Conservation (phyloP, 495 filamentous ascomycete genomes). For the Acidomyces sp. region DNA sequence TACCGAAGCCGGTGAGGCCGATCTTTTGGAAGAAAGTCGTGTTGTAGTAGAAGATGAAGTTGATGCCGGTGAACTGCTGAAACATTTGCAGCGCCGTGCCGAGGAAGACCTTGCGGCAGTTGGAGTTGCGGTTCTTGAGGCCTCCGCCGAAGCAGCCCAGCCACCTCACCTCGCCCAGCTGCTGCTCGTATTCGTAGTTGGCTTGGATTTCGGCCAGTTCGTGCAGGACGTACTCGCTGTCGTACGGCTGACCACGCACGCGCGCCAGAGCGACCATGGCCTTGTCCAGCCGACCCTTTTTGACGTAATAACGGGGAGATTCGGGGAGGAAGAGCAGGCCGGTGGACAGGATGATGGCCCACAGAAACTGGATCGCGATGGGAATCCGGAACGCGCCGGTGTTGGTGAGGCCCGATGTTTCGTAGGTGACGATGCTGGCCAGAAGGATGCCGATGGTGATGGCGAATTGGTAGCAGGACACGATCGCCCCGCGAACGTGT, state of each 20-base stretch:
- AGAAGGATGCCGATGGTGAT: slow-evolving; percentile 62
- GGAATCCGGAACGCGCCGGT: slow-evolving; percentile 60
- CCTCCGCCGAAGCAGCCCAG: slow-evolving; percentile 54
- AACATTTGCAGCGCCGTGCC: slow-evolving; percentile 64
- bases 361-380: slow-evolving; percentile 53
- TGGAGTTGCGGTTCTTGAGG: slow-evolving; percentile 46
- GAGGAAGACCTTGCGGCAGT: slow-evolving; percentile 60
- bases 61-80: slow-evolving; percentile 72
- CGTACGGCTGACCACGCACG: slow-evolving; percentile 40
- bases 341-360: slow-evolving; percentile 48
- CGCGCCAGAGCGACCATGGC: slow-evolving; percentile 39
- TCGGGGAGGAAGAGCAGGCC: slow-evolving; percentile 48
- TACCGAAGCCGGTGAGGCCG: slow-evolving; percentile 52
- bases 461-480: slow-evolving; percentile 59
- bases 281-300: slow-evolving; percentile 30
- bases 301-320: slow-evolving; percentile 29
- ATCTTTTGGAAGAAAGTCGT: slow-evolving; percentile 66
- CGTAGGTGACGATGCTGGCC: slow-evolving; percentile 61
- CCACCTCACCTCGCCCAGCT: slow-evolving; percentile 37
- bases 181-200: slow-evolving; percentile 51
- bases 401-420: slow-evolving; percentile 44
- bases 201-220: slow-evolving; percentile 62
- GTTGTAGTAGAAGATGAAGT: slow-evolving; percentile 92
- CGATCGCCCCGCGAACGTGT: slow-evolving; percentile 54
- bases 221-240: slow-evolving; percentile 50